Conservation (phyloP, 208 protist genomes). For the Trypanosoma cruzi region DNA sequence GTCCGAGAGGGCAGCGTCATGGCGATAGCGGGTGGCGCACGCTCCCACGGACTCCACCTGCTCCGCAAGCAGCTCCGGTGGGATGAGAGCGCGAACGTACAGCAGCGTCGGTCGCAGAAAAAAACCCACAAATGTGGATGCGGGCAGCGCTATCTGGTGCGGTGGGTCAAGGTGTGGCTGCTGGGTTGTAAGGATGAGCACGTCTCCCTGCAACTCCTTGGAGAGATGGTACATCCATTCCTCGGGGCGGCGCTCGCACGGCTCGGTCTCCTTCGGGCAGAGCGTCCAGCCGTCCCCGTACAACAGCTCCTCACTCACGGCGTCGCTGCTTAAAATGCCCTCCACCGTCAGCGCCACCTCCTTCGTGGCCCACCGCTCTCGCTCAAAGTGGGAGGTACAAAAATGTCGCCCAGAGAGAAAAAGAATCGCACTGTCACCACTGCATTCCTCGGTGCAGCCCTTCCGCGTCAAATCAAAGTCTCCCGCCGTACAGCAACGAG, state of each 20-base stretch:
- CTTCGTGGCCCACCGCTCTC: constrained; percentile 17
- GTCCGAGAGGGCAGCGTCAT: constrained; percentile 15
- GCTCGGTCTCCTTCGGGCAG: constrained; percentile 1
- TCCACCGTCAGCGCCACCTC: constrained; percentile 36
- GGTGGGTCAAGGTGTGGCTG: constrained; percentile 34
- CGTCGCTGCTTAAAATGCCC: constrained; percentile 5
- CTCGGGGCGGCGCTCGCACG: constrained; percentile 9
- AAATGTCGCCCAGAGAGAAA: constrained; percentile 26
- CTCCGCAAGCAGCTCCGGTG: constrained; percentile 51
- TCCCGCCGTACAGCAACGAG: constrained; percentile 28
- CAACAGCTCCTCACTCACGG: constrained; percentile 50
- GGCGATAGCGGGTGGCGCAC: constrained; percentile 3
- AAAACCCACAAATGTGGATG: constrained; percentile 50
- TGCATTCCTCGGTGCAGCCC: constrained; percentile 13
- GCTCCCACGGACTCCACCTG: constrained; percentile 25
- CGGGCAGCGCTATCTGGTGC: constrained; percentile 39
- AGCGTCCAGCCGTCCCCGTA: constrained; percentile 65
- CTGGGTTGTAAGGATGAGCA: constrained; percentile 46
- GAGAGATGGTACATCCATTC: constrained; percentile 28
- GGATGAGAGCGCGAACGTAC: constrained; percentile 56
- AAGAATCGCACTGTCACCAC: constrained; percentile 9
- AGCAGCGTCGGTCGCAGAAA: constrained; percentile 35
- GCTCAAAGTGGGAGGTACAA: constrained; percentile 11
- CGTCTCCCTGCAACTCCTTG: constrained; percentile 24
- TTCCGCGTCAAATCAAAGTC: constrained; percentile 29